Conservation (phyloP, 1,284 basidiomycete genomes). For the Neotropicomus parvogracilis region DNA sequence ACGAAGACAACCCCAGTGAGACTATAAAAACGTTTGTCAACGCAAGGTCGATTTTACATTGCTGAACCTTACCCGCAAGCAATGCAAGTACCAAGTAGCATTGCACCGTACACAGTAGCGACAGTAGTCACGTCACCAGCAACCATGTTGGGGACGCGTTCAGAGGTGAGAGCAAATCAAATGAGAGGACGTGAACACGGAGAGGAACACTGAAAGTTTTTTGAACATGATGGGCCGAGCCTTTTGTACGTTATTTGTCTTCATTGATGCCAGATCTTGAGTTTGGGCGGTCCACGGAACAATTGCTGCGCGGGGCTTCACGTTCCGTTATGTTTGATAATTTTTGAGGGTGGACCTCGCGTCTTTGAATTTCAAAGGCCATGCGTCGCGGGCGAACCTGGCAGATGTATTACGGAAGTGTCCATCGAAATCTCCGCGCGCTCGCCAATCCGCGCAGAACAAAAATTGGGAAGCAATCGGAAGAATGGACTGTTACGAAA, state of each 20-base stretch:
- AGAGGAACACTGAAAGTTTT: constrained; percentile 21
- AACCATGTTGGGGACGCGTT: constrained; percentile 20
- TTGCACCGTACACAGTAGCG: constrained; percentile 31
- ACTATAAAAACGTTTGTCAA: constrained; percentile 29
- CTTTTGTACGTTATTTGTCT: constrained; percentile 35
- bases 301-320: constrained; percentile 8
- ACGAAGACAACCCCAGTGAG: constrained; percentile 46
- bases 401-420: constrained; percentile 8
- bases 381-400: constrained; percentile 1
- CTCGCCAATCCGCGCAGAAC: constrained; percentile 1
- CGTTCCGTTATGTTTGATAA: constrained; percentile 21
- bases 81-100: constrained; percentile 31
- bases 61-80: constrained; percentile 23
- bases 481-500: not conserved
- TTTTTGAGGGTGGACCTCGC: not conserved
- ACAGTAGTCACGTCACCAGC: constrained; percentile 33
- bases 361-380: not conserved
- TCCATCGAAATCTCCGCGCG: constrained; percentile 1
- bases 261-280: constrained; percentile 29
- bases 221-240: not conserved
- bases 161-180: constrained; percentile 6
- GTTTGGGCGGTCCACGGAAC: constrained; percentile 11
- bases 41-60: not conserved
- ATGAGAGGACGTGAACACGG: constrained; percentile 31
- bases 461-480: not conserved